These are phyloP conservation scores for Uncinocarpus reesii DNA, from an alignment of 2,329 filamentous ascomycete species.

Conservation along the genomic window DNA sequence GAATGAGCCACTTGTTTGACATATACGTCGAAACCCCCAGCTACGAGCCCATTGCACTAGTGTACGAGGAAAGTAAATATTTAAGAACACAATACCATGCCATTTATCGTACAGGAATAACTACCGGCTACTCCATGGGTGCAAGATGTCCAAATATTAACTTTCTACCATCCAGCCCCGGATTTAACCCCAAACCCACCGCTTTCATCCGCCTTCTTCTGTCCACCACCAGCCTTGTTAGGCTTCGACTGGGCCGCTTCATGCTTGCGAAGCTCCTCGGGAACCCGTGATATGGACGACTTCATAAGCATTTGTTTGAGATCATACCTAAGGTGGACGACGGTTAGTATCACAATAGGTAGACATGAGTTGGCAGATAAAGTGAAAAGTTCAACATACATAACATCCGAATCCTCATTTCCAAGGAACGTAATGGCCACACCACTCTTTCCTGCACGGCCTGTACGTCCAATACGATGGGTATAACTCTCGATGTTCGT, in stretches of 20 bases:
- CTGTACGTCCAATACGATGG: slow-evolving; percentile 90
- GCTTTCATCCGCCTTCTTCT: slow-evolving; percentile 41
- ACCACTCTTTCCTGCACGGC: slow-evolving; percentile 94
- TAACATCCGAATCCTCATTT: slow-evolving; percentile 74
- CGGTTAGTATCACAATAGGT: slow-evolving; percentile 14
- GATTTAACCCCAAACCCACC: slow-evolving; percentile 31
- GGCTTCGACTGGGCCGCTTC: slow-evolving; percentile 84
- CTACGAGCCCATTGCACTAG: background rate
- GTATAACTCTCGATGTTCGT: slow-evolving; percentile 88
- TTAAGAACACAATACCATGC: background rate
- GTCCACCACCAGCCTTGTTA: slow-evolving; percentile 28
- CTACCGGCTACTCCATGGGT: background rate
- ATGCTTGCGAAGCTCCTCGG: slow-evolving; percentile 81
- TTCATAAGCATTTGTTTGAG: slow-evolving; percentile 92
- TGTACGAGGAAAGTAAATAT: background rate
- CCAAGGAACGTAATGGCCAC: slow-evolving; percentile 92
- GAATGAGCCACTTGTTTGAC: too few species aligned
- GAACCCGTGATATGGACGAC: slow-evolving; percentile 75
- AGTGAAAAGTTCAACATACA: slow-evolving; percentile 44
- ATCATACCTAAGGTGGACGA: slow-evolving; percentile 49
- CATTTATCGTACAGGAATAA: background rate
- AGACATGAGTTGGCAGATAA: slow-evolving; percentile 3
- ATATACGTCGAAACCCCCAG: too few species aligned
- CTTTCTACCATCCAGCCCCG: slow-evolving; percentile 14
- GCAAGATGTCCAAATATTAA: background rate